Base-by-base conservation (phyloP, 2,329 filamentous ascomycete species). In the Davidsoniella virescens region DNA sequence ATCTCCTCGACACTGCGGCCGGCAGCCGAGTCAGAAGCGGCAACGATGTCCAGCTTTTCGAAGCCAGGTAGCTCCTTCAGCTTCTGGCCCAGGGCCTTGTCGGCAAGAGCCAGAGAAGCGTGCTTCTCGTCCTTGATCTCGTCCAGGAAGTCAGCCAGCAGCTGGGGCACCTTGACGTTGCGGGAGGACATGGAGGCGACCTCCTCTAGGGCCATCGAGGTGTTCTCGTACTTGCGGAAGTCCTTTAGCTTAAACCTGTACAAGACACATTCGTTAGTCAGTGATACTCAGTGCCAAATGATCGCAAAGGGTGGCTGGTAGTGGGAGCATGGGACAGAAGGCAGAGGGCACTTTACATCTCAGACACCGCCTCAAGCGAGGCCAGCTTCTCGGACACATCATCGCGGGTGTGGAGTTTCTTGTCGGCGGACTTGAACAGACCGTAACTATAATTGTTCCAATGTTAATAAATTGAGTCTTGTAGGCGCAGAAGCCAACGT, bases 121-220 rank as follows among this genome's bases (percentile, higher is more conserved):
- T 98, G 96, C 73, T 94, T 94, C 76, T 98, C 92, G 64, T 93
- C 84, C 71, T 95, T 95, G 67, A 96, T 80, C 49, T 82, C 80
- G 58, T 94, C 80, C 58, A 98, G 80, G 55, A 98, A 77, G 58
- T 74, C 76, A 49, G 84, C 72, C 55, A 98, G 75, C 66, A 92
- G 81, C 52, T 87, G 82, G 44, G 90, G 93, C 56, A 96, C 87
- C 71, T 95, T 96, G 65, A 88, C 88, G 62, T 96, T 90, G 48
- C 56, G 56, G 43, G 49, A 51, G 57, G 87, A 84, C 55, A 98
- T 70, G 39, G 86, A 78, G 50, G 86, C 80, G 59, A 88, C 86
- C 71, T 98, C 90, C 65, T 94, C 84, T 53, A 98, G 74, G 56
- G 92, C 92, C 56, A 80, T 81, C 56, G 85, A 81, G 55, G 92